These are phyloP conservation scores for Penicillium coprophilum DNA, from an alignment of 495 filamentous ascomycete genomes.

Conservation along the genomic window DNA sequence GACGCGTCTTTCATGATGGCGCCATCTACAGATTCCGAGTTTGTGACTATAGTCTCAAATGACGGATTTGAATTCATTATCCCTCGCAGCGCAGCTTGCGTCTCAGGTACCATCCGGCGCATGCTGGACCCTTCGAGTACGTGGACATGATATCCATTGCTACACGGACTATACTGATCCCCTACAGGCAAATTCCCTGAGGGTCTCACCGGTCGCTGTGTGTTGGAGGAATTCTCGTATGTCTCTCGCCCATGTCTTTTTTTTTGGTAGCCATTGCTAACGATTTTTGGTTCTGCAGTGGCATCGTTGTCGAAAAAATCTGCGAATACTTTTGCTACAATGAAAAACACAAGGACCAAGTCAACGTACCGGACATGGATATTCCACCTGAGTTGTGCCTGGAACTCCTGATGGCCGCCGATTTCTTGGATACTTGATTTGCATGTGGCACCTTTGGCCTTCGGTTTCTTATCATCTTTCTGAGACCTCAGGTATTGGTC, in stretches of 20 bases:
- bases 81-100: constrained; percentile 69
- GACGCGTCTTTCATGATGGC: constrained; percentile 22
- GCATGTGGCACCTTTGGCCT: neutral
- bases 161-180: constrained; percentile 9
- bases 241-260: constrained; percentile 21
- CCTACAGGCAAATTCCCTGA: constrained; percentile 67
- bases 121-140: constrained; percentile 82
- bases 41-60: constrained; percentile 80
- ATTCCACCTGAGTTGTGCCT: constrained; percentile 72
- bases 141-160: constrained; percentile 21
- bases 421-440: constrained; percentile 62
- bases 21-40: constrained; percentile 39
- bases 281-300: constrained; percentile 49
- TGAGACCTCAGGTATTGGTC: neutral
- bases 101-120: constrained; percentile 73
- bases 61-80: constrained; percentile 91
- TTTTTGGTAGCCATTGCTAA: constrained; percentile 1
- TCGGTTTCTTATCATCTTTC: neutral
- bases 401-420: constrained; percentile 78
- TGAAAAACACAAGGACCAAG: constrained; percentile 71
- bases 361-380: constrained; percentile 89
- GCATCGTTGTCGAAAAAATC: constrained; percentile 81
- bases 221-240: constrained; percentile 72
- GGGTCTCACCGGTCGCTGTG: constrained; percentile 61
- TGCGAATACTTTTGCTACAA: constrained; percentile 91